phyloP scores from a whole-genome alignment of 306 rosid genomes.

The Acacia melanoxylon region DNA sequence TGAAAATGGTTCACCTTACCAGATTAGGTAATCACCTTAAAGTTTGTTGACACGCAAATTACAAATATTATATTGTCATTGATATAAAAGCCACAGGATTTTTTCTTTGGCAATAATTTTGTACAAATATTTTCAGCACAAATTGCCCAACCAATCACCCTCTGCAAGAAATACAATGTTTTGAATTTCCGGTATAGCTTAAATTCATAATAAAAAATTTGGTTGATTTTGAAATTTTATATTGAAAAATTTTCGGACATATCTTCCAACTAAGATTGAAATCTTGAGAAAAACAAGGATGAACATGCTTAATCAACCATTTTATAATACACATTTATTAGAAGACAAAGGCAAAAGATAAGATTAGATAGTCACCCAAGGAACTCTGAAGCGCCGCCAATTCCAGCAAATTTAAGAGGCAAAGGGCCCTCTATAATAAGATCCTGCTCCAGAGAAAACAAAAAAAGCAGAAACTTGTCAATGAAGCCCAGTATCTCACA shows the following conservation, averaged over 20 bases:
- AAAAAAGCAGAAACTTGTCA: too few species aligned
- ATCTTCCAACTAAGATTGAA: slow-evolving; percentile 5
- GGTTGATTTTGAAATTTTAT: neutral
- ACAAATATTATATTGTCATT: neutral
- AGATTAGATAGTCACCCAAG: too few species aligned
- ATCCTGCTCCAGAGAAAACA: too few species aligned
- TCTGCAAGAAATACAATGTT: slow-evolving; percentile 4
- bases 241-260: neutral
- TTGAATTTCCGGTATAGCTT: neutral
- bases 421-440: too few species aligned
- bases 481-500: too few species aligned
- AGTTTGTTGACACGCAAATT: neutral
- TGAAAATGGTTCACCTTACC: neutral
- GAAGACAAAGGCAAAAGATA: too few species aligned
- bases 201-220: neutral
- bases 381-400: too few species aligned
- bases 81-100: neutral
- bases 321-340: too few species aligned
- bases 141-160: slow-evolving; percentile 5
- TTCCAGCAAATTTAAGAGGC: too few species aligned
- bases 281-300: neutral
- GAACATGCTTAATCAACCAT: slow-evolving; percentile 1
- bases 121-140: slow-evolving; percentile 8
- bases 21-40: neutral
- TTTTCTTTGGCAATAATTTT: neutral